Evolutionary conservation across 2,329 filamentous ascomycete genomes (phyloP), one percentile per base, ranked within the genome.

Genomic region (Aaosphaeria pasadenensis): DNA sequence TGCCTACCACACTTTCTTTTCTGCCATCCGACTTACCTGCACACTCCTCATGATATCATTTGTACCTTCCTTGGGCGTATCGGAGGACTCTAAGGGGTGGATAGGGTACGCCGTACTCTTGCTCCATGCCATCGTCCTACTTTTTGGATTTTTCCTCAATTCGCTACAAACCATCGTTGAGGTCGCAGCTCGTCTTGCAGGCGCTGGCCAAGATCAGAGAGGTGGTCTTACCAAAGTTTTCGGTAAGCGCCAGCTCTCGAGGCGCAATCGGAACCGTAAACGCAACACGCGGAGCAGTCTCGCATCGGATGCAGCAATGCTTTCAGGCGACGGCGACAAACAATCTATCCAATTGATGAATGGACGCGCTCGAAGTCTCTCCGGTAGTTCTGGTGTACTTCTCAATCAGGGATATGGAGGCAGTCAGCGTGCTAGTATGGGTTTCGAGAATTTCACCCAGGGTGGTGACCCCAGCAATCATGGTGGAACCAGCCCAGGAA

Each of bases 111-210:
- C 86, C 29, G 95, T 97, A 48, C 77, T 99, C 42, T 71, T 95
- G 30, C 81, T 96, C 33, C 94, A 99, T 64, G 91, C 83, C 4
- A 80, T 86, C 52, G 89, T 96, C 0, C 74, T 99, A 24, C 79
- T 96, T 3, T 89, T 97, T 59, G 92, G 90, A 1, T 99, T 97
- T 74, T 89, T 96, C 67, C 76, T 99, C 38, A 96, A 96, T 65
- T 88, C 94, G 1, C 68, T 96, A 5, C 91, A 96, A 66, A 96
- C 92, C 0, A 79, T 96, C 39, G 81, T 96, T 38, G 94, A 99
- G 70, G 90, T 99, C 6, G 77, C 86, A 43, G 91, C 91, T 29
- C 83, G 92, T 45, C 77, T 94, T 62, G 81, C 88, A 29, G 92
- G 92, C 35, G 91, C 88, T 31, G 94, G 91, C 43, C 87, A 86